Evolutionary conservation across 2,329 filamentous ascomycete species (phyloP).

Genomic region (Colletotrichum theobromicola): DNA sequence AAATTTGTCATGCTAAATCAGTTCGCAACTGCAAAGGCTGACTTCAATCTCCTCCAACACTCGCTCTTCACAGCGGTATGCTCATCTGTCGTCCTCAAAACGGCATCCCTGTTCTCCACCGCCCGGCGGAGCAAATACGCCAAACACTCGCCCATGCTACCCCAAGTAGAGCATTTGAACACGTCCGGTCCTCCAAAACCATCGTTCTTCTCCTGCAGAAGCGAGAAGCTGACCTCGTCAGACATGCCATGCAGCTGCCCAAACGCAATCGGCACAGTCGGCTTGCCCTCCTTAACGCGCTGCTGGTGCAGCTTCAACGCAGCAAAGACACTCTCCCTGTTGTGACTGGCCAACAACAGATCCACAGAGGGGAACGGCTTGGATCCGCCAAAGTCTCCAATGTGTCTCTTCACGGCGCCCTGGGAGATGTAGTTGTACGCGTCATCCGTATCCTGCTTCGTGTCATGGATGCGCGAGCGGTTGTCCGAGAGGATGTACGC

Average conservation of each 20-base stretch:
- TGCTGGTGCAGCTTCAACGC: slow-evolving; percentile 49
- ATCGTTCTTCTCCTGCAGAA: slow-evolving; percentile 43
- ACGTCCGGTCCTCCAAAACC: slow-evolving; percentile 31
- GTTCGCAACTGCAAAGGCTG: not conserved
- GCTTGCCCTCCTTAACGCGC: slow-evolving; percentile 37
- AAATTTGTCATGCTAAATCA: not conserved
- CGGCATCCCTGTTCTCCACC: slow-evolving; percentile 40
- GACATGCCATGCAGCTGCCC: slow-evolving; percentile 64
- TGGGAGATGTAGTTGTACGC: slow-evolving; percentile 55
- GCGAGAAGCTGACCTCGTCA: slow-evolving; percentile 57
- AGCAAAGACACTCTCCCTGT: slow-evolving; percentile 43
- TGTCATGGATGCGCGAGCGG: slow-evolving; percentile 55
- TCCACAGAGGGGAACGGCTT: slow-evolving; percentile 47
- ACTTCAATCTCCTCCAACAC: slow-evolving; percentile 33
- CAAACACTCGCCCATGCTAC: slow-evolving; percentile 41
- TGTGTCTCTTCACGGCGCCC: slow-evolving; percentile 32
- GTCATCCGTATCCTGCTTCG: slow-evolving; percentile 56
- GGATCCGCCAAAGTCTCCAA: slow-evolving; percentile 44
- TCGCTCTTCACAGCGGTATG: slow-evolving; percentile 34
- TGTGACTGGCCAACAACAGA: slow-evolving; percentile 61
- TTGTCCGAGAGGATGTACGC: slow-evolving; percentile 59
- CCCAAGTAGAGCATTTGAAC: slow-evolving; percentile 47
- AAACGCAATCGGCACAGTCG: slow-evolving; percentile 45
- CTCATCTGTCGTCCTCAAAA: slow-evolving; percentile 33
- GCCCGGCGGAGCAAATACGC: slow-evolving; percentile 41